Conservation (phyloP, 2,329 filamentous ascomycete species). For the Penicillium sp. region DNA sequence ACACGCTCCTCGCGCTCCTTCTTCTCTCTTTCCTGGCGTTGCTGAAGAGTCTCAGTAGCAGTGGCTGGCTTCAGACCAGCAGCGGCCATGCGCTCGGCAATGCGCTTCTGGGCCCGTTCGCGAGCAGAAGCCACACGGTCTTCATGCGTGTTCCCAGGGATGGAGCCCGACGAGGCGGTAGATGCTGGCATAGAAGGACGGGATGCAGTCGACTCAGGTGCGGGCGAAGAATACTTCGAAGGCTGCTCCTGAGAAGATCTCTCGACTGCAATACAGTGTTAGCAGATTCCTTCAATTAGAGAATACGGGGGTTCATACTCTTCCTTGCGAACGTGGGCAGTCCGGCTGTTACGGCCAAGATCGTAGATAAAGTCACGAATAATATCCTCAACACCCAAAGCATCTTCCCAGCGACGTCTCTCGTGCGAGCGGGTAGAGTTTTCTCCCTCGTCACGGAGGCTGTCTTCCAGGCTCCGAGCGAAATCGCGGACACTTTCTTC, state of each 20-base stretch:
- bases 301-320: conserved; percentile 45
- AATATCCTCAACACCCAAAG: conserved; percentile 91
- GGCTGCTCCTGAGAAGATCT: conserved; percentile 55
- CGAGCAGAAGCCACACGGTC: conserved; percentile 95
- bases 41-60: conserved; percentile 74
- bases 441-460: conserved; percentile 75
- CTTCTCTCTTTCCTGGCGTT: conserved; percentile 84
- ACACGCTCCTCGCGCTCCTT: conserved; percentile 85
- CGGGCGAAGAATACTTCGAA: conserved; percentile 33
- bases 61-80: conserved; percentile 85
- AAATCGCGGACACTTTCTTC: conserved; percentile 95
- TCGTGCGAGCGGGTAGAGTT: conserved; percentile 84
- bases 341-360: conserved; percentile 80
- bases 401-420: conserved; percentile 92
- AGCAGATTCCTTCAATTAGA: conserved; percentile 9
- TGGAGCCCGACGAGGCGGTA: conserved; percentile 66
- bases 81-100: conserved; percentile 92
- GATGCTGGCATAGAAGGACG: conserved; percentile 50
- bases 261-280: conserved; percentile 39
- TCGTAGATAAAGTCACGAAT: conserved; percentile 98
- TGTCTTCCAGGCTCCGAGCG: conserved; percentile 79
- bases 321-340: conserved; percentile 67
- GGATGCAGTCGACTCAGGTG: conserved; percentile 41
- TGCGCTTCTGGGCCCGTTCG: conserved; percentile 93
- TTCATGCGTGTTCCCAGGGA: conserved; percentile 85